These are phyloP conservation scores for Alectoria sarmentosa DNA, from an alignment of 495 filamentous ascomycete species.

Conservation along the genomic window DNA sequence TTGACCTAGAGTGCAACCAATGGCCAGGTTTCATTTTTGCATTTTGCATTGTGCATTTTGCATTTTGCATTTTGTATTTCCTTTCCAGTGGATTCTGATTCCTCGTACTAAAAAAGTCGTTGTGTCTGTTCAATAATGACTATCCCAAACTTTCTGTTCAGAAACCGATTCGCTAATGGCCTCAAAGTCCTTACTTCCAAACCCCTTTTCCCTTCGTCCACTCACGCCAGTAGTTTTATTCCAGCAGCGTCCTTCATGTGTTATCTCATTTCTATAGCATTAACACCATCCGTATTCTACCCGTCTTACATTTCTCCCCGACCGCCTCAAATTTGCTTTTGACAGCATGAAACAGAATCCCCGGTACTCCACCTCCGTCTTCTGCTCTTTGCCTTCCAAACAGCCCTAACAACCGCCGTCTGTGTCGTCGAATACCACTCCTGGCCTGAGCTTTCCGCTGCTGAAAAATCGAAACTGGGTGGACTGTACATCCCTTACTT, in stretches of 20 bases:
- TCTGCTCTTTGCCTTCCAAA: constrained; percentile 61
- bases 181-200: background rate
- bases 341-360: constrained; percentile 38
- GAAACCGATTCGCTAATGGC: background rate
- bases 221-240: background rate
- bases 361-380: constrained; percentile 56
- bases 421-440: constrained; percentile 57
- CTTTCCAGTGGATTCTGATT: background rate
- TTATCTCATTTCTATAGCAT: background rate
- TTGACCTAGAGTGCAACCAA: background rate
- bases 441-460: constrained; percentile 49
- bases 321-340: background rate
- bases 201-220: background rate
- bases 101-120: background rate
- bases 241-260: background rate
- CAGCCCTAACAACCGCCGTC: constrained; percentile 62
- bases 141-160: background rate
- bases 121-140: background rate
- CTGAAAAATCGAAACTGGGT: constrained; percentile 49
- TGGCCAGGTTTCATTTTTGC: background rate
- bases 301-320: constrained; percentile 1
- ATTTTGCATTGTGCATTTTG: background rate
- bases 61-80: background rate
- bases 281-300: background rate
- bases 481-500: constrained; percentile 68